These are phyloP conservation scores for Entoloma clypeatum DNA, from an alignment of 1,284 basidiomycete species.

Conservation along the genomic window DNA sequence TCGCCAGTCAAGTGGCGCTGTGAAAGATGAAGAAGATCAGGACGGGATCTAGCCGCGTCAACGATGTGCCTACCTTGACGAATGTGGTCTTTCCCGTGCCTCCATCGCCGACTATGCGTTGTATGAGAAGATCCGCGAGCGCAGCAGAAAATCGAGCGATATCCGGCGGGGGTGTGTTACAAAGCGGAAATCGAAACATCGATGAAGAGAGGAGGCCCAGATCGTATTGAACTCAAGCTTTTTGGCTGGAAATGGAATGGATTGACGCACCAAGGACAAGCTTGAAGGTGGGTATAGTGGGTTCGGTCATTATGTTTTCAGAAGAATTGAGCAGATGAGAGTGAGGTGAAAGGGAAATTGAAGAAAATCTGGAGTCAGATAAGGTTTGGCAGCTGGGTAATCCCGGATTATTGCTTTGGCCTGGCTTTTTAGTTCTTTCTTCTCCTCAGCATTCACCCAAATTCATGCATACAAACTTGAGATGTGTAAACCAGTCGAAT, in stretches of 20 bases:
- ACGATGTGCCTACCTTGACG: constrained; percentile 71
- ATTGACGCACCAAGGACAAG: constrained; percentile 85
- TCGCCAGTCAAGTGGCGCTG: constrained; percentile 99
- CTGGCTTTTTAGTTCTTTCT: not conserved
- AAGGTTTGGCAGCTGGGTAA: constrained; percentile 36
- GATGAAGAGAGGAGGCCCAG: constrained; percentile 28
- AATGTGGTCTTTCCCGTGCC: constrained; percentile 99
- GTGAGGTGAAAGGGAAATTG: constrained; percentile 23
- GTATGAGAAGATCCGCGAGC: constrained; percentile 15
- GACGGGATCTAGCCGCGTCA: constrained; percentile 42
- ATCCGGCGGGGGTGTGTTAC: too few relatives aligned
- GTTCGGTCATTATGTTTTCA: constrained; percentile 42
- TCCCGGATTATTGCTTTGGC: constrained; percentile 33
- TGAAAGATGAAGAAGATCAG: constrained; percentile 46
- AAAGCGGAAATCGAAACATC: constrained; percentile 29
- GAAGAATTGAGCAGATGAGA: constrained; percentile 20
- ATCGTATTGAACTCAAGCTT: constrained; percentile 27
- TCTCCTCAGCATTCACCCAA: not conserved
- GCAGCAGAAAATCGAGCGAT: constrained; percentile 15
- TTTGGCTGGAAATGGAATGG: not conserved
- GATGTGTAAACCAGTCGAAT: too few relatives aligned
- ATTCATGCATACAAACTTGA: too few relatives aligned
- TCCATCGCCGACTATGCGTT: constrained; percentile 83
- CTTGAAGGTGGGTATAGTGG: constrained; percentile 89
- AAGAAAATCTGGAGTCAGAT: constrained; percentile 37